phyloP scores from a whole-genome alignment of 2,329 filamentous ascomycete species.

The Reticulascus tulasneorum region DNA sequence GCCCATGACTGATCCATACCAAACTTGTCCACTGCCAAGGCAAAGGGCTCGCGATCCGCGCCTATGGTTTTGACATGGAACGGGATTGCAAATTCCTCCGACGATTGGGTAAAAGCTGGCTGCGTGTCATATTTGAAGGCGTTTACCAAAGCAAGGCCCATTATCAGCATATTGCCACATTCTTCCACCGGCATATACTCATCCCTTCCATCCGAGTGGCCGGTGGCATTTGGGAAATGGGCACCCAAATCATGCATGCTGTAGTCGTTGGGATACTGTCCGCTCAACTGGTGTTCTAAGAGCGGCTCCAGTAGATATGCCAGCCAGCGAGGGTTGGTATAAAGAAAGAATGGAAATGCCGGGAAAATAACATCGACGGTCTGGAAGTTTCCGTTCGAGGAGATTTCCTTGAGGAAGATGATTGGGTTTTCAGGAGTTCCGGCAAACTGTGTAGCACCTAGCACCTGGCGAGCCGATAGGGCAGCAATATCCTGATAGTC shows the following conservation, averaged over 20 bases:
- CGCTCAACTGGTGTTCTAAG: slow-evolving; percentile 76
- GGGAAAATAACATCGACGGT: slow-evolving; percentile 88
- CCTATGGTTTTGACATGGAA: slow-evolving; percentile 2
- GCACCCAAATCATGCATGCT: slow-evolving; percentile 73
- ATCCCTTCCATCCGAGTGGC: slow-evolving; percentile 64
- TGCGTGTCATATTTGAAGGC: slow-evolving; percentile 61
- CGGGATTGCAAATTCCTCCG: slow-evolving; percentile 24
- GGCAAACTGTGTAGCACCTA: slow-evolving; percentile 74
- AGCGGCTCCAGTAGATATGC: slow-evolving; percentile 76
- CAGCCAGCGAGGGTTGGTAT: slow-evolving; percentile 78
- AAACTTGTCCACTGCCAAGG: slow-evolving; percentile 19
- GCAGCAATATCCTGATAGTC: slow-evolving; percentile 76
- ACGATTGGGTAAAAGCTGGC: slow-evolving; percentile 56
- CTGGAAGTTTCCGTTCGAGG: slow-evolving; percentile 79
- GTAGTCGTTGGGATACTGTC: slow-evolving; percentile 79
- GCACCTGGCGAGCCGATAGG: slow-evolving; percentile 72
- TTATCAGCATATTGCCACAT: slow-evolving; percentile 73
- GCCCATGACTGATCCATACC: slow-evolving; percentile 61
- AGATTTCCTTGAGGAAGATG: slow-evolving; percentile 81
- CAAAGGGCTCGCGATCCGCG: slow-evolving; percentile 35
- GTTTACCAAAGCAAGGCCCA: slow-evolving; percentile 74
- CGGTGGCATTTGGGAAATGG: slow-evolving; percentile 73
- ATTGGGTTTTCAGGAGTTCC: slow-evolving; percentile 68
- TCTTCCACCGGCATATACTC: slow-evolving; percentile 76
- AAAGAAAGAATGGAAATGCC: slow-evolving; percentile 80